phyloP scores from a whole-genome alignment of 2,329 filamentous ascomycete genomes.

The Trichophyton mentagrophytes region DNA sequence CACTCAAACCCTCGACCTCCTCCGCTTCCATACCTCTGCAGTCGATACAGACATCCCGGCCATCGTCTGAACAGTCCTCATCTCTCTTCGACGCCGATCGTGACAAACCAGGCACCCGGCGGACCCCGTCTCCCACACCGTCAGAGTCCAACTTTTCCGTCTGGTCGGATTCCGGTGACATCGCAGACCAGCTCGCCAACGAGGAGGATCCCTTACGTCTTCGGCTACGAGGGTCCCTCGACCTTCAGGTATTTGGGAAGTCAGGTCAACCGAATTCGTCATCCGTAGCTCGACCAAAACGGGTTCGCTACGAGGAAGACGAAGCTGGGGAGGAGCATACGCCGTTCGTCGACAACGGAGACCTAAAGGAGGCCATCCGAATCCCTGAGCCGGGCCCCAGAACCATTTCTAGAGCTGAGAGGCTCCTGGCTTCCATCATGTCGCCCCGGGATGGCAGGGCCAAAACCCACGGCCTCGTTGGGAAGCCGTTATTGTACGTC shows the following conservation, averaged over 20 bases:
- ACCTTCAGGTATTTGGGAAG: conserved; percentile 45
- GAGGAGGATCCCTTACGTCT: conserved; percentile 68
- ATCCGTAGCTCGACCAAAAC: conserved; percentile 40
- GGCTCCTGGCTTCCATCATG: conserved; percentile 72
- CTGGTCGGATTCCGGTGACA: conserved; percentile 90
- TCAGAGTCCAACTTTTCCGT: conserved; percentile 60
- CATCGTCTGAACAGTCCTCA: conserved; percentile 25
- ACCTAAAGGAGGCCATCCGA: conserved; percentile 43
- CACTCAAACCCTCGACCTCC: conserved; percentile 46
- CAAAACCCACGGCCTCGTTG: conserved; percentile 81
- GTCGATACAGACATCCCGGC: conserved; percentile 41
- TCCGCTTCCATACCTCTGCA: conserved; percentile 79
- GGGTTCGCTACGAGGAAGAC: conserved; percentile 53
- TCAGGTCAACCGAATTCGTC: conserved; percentile 16
- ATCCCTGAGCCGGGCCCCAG: conserved; percentile 58
- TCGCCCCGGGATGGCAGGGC: conserved; percentile 54
- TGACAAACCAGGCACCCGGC: conserved; percentile 38
- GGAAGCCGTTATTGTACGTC: conserved; percentile 79
- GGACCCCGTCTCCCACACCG: conserved; percentile 39
- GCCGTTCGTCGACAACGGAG: conserved; percentile 16
- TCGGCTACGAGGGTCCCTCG: conserved; percentile 53
- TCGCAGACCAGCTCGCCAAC: conserved; percentile 79
- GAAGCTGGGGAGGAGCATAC: conserved; percentile 27
- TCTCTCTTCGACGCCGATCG: conserved; percentile 31
- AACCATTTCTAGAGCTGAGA: conserved; percentile 53